phyloP scores from a whole-genome alignment of 2,329 filamentous ascomycete species.

The Talaromyces sp. region DNA sequence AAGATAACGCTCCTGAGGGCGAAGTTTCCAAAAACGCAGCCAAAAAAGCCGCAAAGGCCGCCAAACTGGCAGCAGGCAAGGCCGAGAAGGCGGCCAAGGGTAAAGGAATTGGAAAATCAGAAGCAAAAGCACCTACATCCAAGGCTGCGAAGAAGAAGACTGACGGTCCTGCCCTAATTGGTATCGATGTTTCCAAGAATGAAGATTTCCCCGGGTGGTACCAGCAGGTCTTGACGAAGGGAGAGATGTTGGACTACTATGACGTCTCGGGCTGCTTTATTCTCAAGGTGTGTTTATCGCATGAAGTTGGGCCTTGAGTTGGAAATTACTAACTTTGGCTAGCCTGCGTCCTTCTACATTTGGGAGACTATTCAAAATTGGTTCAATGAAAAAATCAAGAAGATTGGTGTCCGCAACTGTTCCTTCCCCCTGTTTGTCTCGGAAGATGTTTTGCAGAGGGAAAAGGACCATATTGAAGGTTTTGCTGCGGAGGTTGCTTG shows the following conservation, averaged over 20 bases:
- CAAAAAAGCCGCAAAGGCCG: conserved; percentile 47
- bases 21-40: conserved; percentile 38
- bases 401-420: conserved; percentile 87
- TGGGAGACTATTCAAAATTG: conserved; percentile 61
- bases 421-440: conserved; percentile 97
- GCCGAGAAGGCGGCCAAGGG: conserved; percentile 28
- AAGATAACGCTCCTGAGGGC: conserved; percentile 25
- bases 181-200: conserved; percentile 79
- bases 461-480: conserved; percentile 98
- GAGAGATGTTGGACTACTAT: conserved; percentile 97
- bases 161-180: conserved; percentile 65
- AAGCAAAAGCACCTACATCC: conserved; percentile 38
- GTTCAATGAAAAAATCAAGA: conserved; percentile 69
- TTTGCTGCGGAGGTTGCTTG: conserved; percentile 69
- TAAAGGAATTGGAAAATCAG: conserved; percentile 38
- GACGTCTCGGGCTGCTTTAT: conserved; percentile 98
- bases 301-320: background rate
- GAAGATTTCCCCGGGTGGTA: conserved; percentile 94
- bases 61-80: conserved; percentile 40
- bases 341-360: conserved; percentile 61
- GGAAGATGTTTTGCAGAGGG: conserved; percentile 74
- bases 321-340: conserved; percentile 9
- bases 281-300: conserved; percentile 55
- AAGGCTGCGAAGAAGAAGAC: conserved; percentile 50
- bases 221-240: conserved; percentile 94